These are phyloP conservation scores for Aspergillus tubingensis DNA, from an alignment of 2,329 filamentous ascomycete genomes.

Conservation along the genomic window DNA sequence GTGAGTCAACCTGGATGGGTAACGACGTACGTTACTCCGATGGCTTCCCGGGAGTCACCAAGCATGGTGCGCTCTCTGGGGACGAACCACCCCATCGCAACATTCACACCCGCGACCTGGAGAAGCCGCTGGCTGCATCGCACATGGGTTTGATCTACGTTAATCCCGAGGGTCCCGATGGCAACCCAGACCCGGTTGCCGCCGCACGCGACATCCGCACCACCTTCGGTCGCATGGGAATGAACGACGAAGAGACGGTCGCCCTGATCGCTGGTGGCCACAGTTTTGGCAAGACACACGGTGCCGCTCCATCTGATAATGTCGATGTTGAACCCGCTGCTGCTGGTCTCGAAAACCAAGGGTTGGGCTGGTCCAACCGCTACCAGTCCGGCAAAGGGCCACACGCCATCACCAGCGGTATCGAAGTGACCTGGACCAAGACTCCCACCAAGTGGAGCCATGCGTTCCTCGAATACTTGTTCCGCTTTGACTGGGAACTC, in stretches of 20 bases:
- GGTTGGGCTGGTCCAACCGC: slow-evolving; percentile 71
- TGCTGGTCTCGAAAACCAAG: slow-evolving; percentile 65
- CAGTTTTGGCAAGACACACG: slow-evolving; percentile 79
- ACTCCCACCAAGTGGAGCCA: slow-evolving; percentile 77
- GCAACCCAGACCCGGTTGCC: slow-evolving; percentile 67
- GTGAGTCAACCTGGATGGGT: slow-evolving; percentile 72
- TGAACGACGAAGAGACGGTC: slow-evolving; percentile 81
- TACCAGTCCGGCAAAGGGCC: slow-evolving; percentile 67
- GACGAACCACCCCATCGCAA: slow-evolving; percentile 31
- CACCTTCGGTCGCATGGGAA: slow-evolving; percentile 77
- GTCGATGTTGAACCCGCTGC: slow-evolving; percentile 69
- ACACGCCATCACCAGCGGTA: slow-evolving; percentile 72
- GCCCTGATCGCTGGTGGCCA: slow-evolving; percentile 78
- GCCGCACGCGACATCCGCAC: slow-evolving; percentile 71
- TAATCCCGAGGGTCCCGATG: slow-evolving; percentile 77
- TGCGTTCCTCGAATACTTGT: slow-evolving; percentile 72
- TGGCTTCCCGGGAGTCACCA: slow-evolving; percentile 32
- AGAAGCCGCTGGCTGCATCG: slow-evolving; percentile 66
- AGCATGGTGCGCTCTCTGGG: slow-evolving; percentile 16
- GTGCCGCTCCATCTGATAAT: slow-evolving; percentile 65
- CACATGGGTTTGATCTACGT: slow-evolving; percentile 82
- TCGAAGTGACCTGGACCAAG: slow-evolving; percentile 79
- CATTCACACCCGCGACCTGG: slow-evolving; percentile 64
- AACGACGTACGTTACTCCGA: slow-evolving; percentile 67
- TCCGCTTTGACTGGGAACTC: slow-evolving; percentile 76